These are phyloP conservation scores for Hypoxylon sp. DNA, from an alignment of 2,329 filamentous ascomycete genomes.

Conservation along the genomic window DNA sequence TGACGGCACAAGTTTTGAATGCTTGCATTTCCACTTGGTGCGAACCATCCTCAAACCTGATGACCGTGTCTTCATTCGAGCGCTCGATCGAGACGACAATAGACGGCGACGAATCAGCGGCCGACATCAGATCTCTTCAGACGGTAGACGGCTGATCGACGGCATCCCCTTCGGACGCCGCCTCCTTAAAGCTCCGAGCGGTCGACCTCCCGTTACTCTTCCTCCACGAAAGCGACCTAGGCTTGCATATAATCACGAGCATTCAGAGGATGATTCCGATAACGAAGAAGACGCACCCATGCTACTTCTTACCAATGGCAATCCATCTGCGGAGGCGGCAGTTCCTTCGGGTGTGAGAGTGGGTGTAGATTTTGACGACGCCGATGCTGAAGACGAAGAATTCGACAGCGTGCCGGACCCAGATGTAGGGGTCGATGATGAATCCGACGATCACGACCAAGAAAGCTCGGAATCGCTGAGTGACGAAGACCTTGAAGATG, in stretches of 20 bases:
- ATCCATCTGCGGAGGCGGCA: slow-evolving; percentile 41
- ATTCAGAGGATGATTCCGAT: slow-evolving; percentile 52
- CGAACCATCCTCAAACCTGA: slow-evolving; percentile 80
- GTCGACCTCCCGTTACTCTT: slow-evolving; percentile 76
- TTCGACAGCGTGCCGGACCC: slow-evolving; percentile 37
- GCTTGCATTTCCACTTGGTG: slow-evolving; percentile 85
- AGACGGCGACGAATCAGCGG: slow-evolving; percentile 79
- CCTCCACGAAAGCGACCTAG: slow-evolving; percentile 79
- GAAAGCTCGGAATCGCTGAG: slow-evolving; percentile 34
- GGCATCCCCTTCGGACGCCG: slow-evolving; percentile 86
- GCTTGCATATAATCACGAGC: slow-evolving; percentile 58
- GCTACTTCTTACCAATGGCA: slow-evolving; percentile 53
- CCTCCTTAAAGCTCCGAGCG: slow-evolving; percentile 69
- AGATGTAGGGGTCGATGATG: slow-evolving; percentile 12
- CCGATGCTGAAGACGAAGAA: slow-evolving; percentile 52
- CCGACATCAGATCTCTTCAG: slow-evolving; percentile 81
- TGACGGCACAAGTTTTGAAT: slow-evolving; percentile 79
- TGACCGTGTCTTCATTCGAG: slow-evolving; percentile 85
- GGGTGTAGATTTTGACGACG: slow-evolving; percentile 53
- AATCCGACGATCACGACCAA: slow-evolving; percentile 17
- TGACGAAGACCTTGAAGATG: slow-evolving; percentile 57
- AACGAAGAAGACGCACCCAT: slow-evolving; percentile 50
- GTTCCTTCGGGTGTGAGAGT: slow-evolving; percentile 47
- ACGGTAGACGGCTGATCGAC: slow-evolving; percentile 86
- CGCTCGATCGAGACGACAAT: slow-evolving; percentile 80